phyloP scores from a whole-genome alignment of 2,329 filamentous ascomycete species.

The Saccharata proteae region DNA sequence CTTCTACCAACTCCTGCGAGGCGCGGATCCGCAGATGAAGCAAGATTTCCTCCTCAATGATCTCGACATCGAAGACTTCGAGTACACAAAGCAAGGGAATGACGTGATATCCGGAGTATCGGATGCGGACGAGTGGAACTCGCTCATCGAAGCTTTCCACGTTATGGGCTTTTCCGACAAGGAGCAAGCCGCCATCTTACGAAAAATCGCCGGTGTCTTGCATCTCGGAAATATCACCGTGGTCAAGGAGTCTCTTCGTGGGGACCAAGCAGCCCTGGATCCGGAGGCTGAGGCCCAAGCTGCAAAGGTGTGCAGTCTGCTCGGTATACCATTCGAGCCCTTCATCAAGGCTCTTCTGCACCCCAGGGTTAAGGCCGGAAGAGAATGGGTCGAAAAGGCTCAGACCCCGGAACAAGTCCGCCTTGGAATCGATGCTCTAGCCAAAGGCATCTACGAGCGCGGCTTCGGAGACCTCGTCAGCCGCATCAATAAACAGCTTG shows the following conservation, averaged over 20 bases:
- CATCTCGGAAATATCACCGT: constrained; percentile 89
- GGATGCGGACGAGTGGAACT: constrained; percentile 81
- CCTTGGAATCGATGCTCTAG: constrained; percentile 75
- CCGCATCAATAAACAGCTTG: constrained; percentile 83
- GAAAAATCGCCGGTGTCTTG: constrained; percentile 79
- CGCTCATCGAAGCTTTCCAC: constrained; percentile 79
- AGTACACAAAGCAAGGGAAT: constrained; percentile 84
- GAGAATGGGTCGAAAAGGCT: constrained; percentile 97
- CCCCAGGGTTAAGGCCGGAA: constrained; percentile 85
- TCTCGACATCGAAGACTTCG: constrained; percentile 72
- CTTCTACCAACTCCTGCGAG: constrained; percentile 89
- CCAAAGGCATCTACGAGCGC: constrained; percentile 96
- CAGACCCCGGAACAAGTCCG: constrained; percentile 95
- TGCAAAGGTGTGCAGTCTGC: constrained; percentile 65
- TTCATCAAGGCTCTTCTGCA: constrained; percentile 85
- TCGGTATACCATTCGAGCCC: constrained; percentile 72
- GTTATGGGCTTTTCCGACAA: constrained; percentile 86
- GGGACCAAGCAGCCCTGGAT: constrained; percentile 77
- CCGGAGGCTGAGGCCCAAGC: constrained; percentile 64
- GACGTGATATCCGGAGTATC: constrained; percentile 85
- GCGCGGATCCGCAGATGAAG: constrained; percentile 62
- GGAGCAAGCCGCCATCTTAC: constrained; percentile 72
- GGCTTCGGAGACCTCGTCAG: constrained; percentile 86
- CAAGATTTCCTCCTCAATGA: constrained; percentile 64
- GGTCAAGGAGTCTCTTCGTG: constrained; percentile 77